Conservation (phyloP, 2,329 filamentous ascomycete species). For the Pseudohalonectria lignicola region DNA sequence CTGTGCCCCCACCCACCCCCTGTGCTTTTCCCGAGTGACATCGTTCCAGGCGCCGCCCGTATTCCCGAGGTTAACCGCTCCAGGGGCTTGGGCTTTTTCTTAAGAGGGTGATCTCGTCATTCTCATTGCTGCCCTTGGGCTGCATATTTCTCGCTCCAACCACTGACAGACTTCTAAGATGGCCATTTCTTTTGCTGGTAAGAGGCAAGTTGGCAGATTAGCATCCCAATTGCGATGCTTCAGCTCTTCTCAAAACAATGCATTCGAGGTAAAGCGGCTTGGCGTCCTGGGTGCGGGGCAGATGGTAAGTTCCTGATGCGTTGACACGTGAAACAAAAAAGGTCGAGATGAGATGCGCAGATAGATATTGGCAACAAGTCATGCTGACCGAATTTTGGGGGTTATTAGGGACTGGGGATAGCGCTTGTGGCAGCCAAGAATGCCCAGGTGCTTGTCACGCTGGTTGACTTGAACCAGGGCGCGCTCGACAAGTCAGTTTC, state of each 20-base stretch:
- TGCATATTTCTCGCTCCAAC: no score
- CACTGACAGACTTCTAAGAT: no score
- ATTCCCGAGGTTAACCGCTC: conserved; percentile 6
- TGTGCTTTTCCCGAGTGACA: neutral
- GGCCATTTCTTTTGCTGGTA: conserved; percentile 8
- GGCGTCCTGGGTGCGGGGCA: conserved; percentile 93
- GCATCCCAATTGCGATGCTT: conserved; percentile 46
- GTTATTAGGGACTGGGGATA: conserved; percentile 84
- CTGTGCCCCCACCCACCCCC: no score
- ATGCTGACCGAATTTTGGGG: no score
- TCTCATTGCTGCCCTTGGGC: no score
- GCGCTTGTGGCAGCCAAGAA: conserved; percentile 84
- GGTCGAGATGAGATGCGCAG: no score
- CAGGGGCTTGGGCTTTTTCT: no score
- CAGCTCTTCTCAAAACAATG: conserved; percentile 52
- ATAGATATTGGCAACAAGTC: no score
- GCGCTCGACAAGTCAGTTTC: conserved; percentile 81
- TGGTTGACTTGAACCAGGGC: conserved; percentile 76
- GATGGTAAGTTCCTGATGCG: conserved; percentile 61
- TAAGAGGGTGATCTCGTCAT: conserved; percentile 1
- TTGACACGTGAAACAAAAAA: conserved; percentile 25
- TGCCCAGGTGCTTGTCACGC: conserved; percentile 70
- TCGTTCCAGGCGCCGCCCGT: no score
- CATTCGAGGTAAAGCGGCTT: conserved; percentile 70
- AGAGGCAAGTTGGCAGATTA: conserved; percentile 15